Base-by-base conservation (phyloP, 805 yeast genomes). In the Blastobotrys chiropterorum region DNA sequence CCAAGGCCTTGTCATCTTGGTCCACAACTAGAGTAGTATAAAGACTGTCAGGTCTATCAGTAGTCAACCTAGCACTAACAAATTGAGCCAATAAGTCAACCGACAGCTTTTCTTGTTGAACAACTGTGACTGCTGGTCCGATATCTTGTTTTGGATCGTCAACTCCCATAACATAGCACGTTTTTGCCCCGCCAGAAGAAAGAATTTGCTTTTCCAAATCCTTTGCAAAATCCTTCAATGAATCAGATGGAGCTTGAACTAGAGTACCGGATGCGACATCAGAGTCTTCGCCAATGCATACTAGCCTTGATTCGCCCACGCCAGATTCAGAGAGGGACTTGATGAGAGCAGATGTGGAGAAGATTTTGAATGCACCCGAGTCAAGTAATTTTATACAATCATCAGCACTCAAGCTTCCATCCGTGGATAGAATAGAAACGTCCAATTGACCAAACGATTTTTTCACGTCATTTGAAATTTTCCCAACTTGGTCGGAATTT, bases 21-120 rank as follows among this genome's bases (percentile, higher is more conserved):
- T 85, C 89, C 16, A 83, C 80, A 42, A 94, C 95, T 50, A 94
- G 72, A 1, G 99, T 88, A 11, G 97, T 79, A 71, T 71, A 90
- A 43, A 92, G 76, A 0, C 90, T 92, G 67, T 94, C 99, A 3
- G 77, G 72, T 63, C 99, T 82, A 67, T 94, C 99, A 2, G 96
- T 85, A 19, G 74, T 75, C 57, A 87, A 69, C 0, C 80, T 68
- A 11, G 80, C 69, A 17, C 78, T 61, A 51, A 87, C 69, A 22
- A 81, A 53, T 7, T 54, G 54, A 1, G 50, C 51, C 31, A 53
- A 19, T 14, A 55, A 46, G 15, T 51, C 62, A 34, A 46, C 48
- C 19, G 60, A 52, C 30, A 63, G 55, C 30, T 41, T 30, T 5
- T 38, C 45, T 14, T 50, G 50, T 1, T 59, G 51, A 11, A 63